A percentile compares a stretch with the other conserved stretches of the same genome.
These are phyloP conservation scores for Asterochloris sp. DNA, from an alignment of 139 green algal genomes.

Conservation along the genomic window DNA sequence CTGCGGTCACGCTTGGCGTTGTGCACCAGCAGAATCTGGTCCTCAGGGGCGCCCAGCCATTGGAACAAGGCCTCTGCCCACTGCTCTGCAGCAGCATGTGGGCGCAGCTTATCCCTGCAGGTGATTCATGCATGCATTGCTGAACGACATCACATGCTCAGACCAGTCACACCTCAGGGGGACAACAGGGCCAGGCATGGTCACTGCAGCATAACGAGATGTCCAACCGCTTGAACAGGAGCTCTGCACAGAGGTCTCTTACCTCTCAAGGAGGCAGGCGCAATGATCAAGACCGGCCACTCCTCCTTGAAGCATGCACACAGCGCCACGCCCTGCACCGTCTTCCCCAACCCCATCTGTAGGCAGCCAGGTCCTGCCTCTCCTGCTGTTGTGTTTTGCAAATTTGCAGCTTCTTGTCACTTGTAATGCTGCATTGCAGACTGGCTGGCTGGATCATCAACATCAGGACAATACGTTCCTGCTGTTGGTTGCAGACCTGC, in stretches of 20 bases:
- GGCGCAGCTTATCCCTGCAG: too few species aligned
- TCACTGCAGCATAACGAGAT: too few species aligned
- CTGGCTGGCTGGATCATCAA: too few species aligned
- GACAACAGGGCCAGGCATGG: slow-evolving; percentile 5
- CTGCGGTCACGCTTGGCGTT: slow-evolving; percentile 23
- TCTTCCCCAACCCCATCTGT: slow-evolving; percentile 67
- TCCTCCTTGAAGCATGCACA: slow-evolving; percentile 67
- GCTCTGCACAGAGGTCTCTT: background rate
- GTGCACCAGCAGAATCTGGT: slow-evolving; percentile 41
- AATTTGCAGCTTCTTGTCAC: too few species aligned
- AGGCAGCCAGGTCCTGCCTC: slow-evolving; percentile 24
- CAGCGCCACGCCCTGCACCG: slow-evolving; percentile 65
- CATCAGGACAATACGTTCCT: slow-evolving; percentile 21
- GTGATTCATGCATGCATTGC: too few species aligned
- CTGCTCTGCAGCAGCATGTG: slow-evolving; percentile 32
- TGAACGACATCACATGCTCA: too few species aligned
- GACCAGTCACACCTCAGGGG: too few species aligned
- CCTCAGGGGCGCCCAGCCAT: slow-evolving; percentile 55
- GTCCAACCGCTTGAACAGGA: too few species aligned
- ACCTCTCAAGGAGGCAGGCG: slow-evolving; percentile 66
- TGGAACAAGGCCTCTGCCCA: slow-evolving; percentile 67
- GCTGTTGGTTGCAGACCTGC: background rate
- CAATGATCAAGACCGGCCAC: slow-evolving; percentile 76
- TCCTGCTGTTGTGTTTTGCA: slow-evolving; percentile 13
- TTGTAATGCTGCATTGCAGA: too few species aligned